phyloP scores from a whole-genome alignment of 2,329 filamentous ascomycete species.

The Penicillium sp. region DNA sequence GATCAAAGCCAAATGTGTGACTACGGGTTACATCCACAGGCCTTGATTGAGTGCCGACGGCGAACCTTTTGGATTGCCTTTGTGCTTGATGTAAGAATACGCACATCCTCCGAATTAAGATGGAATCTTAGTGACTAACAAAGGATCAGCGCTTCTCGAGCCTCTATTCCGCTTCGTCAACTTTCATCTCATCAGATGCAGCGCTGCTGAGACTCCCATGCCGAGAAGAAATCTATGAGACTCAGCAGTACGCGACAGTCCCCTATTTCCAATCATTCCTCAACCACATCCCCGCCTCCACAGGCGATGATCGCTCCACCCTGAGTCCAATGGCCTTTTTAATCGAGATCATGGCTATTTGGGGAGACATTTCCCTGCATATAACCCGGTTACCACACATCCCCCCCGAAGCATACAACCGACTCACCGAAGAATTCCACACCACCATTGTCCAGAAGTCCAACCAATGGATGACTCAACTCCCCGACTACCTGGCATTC shows the following conservation, averaged over 20 bases:
- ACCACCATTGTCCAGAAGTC: slow-evolving; percentile 52
- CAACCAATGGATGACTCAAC: slow-evolving; percentile 56
- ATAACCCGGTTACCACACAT: slow-evolving; percentile 54
- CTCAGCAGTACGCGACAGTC: slow-evolving; percentile 54
- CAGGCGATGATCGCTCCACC: slow-evolving; percentile 38
- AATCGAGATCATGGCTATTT: slow-evolving; percentile 62
- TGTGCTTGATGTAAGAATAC: slow-evolving; percentile 59
- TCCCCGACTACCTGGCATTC: slow-evolving; percentile 57
- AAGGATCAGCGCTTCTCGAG: slow-evolving; percentile 55
- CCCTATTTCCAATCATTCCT: slow-evolving; percentile 60
- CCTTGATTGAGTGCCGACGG: slow-evolving; percentile 64
- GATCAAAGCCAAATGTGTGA: slow-evolving; percentile 49
- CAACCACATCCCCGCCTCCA: slow-evolving; percentile 38
- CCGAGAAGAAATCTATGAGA: slow-evolving; percentile 60
- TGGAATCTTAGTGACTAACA: slow-evolving; percentile 13
- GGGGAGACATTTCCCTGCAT: slow-evolving; percentile 62
- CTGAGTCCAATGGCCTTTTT: slow-evolving; percentile 59
- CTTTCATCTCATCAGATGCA: slow-evolving; percentile 61
- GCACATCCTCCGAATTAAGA: slow-evolving; percentile 14
- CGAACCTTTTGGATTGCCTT: slow-evolving; percentile 72
- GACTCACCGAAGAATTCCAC: slow-evolving; percentile 52
- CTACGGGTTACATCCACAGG: slow-evolving; percentile 56
- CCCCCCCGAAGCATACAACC: slow-evolving; percentile 43
- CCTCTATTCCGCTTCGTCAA: slow-evolving; percentile 54
- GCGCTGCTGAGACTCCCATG: slow-evolving; percentile 66